Evolutionary conservation across 2,329 filamentous ascomycete species (phyloP).

Genomic region (Zalaria sp.): DNA sequence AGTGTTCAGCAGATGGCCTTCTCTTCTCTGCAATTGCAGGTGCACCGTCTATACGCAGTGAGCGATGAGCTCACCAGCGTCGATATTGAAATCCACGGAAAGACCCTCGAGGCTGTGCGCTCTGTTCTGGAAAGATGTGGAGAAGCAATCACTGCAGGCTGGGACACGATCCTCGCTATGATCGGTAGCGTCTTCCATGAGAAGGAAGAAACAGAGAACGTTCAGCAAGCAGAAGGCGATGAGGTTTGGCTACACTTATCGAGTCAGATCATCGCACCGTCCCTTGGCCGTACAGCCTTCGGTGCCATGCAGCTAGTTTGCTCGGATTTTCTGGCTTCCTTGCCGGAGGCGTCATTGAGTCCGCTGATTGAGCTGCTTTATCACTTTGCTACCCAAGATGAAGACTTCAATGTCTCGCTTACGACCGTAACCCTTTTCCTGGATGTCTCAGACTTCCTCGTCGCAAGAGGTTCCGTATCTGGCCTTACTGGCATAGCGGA

Average conservation of each 20-base stretch:
- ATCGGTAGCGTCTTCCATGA: slow-evolving; percentile 65
- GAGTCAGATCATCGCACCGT: slow-evolving; percentile 42
- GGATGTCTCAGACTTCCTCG: slow-evolving; percentile 82
- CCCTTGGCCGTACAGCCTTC: slow-evolving; percentile 75
- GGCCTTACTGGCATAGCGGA: slow-evolving; percentile 16
- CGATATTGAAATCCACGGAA: slow-evolving; percentile 47
- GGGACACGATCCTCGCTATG: slow-evolving; percentile 74
- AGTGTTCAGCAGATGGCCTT: slow-evolving; percentile 16
- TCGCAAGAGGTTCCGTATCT: slow-evolving; percentile 30
- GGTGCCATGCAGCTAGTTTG: slow-evolving; percentile 82
- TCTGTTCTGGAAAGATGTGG: slow-evolving; percentile 75
- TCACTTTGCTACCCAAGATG: slow-evolving; percentile 75
- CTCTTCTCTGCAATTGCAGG: slow-evolving; percentile 33
- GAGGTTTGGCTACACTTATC: slow-evolving; percentile 14
- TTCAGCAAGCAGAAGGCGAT: not conserved
- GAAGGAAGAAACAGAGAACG: slow-evolving; percentile 6
- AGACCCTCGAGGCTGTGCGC: slow-evolving; percentile 52
- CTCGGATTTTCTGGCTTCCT: slow-evolving; percentile 74
- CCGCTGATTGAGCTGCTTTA: slow-evolving; percentile 76
- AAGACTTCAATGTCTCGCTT: slow-evolving; percentile 88
- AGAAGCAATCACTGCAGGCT: slow-evolving; percentile 68
- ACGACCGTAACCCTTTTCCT: slow-evolving; percentile 95
- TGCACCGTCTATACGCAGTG: slow-evolving; percentile 15
- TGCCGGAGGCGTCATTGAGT: slow-evolving; percentile 57
- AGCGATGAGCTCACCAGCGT: slow-evolving; percentile 12